Percentiles rank a stretch among this genome's conserved stretches.
Evolutionary conservation across 805 yeast species (phyloP).

Genomic region (Candida easanensis): DNA sequence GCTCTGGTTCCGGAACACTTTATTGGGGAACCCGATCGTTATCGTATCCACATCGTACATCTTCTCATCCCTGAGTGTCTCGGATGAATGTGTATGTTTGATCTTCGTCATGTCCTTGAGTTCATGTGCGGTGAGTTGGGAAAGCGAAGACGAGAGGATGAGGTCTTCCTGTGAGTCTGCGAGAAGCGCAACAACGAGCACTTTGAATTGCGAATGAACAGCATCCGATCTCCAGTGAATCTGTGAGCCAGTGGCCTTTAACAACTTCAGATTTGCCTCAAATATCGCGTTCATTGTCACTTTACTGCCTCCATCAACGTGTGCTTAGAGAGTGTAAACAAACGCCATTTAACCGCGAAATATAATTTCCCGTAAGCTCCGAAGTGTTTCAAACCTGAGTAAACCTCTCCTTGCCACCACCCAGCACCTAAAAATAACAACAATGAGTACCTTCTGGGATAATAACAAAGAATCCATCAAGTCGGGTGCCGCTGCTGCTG

Average conservation of each 20-base stretch:
- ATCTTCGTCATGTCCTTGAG: constrained; percentile 17
- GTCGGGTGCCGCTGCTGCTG: constrained; percentile 35
- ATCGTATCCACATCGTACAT: constrained; percentile 8
- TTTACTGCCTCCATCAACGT: no score
- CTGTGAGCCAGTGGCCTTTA: constrained; percentile 10
- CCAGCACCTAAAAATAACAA: background rate
- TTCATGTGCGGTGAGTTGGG: constrained; percentile 17
- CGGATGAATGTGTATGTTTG: constrained; percentile 3
- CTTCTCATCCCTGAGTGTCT: constrained; percentile 2
- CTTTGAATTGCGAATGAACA: constrained; percentile 15
- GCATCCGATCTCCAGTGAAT: constrained; percentile 12
- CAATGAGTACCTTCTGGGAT: constrained; percentile 36
- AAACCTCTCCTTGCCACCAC: background rate
- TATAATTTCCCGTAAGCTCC: no score
- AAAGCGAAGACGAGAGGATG: constrained; percentile 18
- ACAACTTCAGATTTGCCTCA: constrained; percentile 19
- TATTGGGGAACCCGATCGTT: constrained; percentile 20
- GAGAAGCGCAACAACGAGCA: constrained; percentile 22
- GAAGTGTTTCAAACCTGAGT: background rate
- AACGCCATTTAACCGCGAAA: background rate
- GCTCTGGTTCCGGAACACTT: constrained; percentile 19
- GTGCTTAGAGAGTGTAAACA: constrained; percentile 4
- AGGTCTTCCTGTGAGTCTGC: constrained; percentile 24
- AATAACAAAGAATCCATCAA: constrained; percentile 38
- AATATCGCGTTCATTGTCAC: constrained; percentile 15